Percentiles rank a stretch among this genome's conserved stretches.
phyloP scores from a whole-genome alignment of 2,329 filamentous ascomycete species.

The Monilinia fructicola region DNA sequence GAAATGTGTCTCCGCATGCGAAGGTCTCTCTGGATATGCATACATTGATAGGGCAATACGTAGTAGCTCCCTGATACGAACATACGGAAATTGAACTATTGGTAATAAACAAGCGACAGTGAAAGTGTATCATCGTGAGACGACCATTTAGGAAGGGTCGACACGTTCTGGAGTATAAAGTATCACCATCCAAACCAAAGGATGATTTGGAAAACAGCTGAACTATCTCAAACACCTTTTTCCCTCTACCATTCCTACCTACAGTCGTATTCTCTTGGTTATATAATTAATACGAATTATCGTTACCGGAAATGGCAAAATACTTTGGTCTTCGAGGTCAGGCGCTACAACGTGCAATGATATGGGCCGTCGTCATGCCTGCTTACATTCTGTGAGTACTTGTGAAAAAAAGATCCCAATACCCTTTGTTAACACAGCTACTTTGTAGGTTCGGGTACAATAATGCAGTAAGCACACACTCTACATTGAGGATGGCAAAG shows the following conservation, averaged over 20 bases:
- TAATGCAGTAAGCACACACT: constrained; percentile 34
- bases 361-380: constrained; percentile 63
- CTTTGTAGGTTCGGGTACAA: constrained; percentile 48
- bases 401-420: constrained; percentile 18
- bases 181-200: neutral
- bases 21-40: neutral
- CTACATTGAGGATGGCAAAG: neutral
- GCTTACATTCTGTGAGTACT: constrained; percentile 65
- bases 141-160: constrained; percentile 12
- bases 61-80: neutral
- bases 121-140: neutral
- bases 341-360: constrained; percentile 51
- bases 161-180: neutral
- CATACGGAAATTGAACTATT: neutral
- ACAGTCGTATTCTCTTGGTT: neutral
- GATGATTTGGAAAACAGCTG: neutral
- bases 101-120: neutral
- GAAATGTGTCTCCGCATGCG: neutral
- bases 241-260: constrained; percentile 5
- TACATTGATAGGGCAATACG: neutral
- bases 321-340: constrained; percentile 63
- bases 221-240: neutral
- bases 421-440: neutral
- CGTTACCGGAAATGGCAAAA: constrained; percentile 44
- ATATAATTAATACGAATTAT: neutral